Evolutionary conservation across 805 yeast genomes (phyloP).

Genomic region (Kodamaea laetipori): DNA sequence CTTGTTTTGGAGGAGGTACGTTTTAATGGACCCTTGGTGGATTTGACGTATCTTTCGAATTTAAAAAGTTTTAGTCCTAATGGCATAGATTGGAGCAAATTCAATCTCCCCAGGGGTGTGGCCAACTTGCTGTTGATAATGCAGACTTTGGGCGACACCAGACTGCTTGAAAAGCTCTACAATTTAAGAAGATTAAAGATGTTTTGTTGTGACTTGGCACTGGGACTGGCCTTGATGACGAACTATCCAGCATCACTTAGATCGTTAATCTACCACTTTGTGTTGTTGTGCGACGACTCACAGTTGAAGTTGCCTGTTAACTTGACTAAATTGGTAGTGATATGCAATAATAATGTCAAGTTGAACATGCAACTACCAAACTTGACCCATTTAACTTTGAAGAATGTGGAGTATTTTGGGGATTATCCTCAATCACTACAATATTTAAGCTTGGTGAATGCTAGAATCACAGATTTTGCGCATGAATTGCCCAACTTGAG

Average conservation of each 20-base stretch:
- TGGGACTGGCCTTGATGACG: not conserved
- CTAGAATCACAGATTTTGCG: not conserved
- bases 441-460: not conserved
- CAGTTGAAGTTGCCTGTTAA: slow-evolving; percentile 2
- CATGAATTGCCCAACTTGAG: slow-evolving; percentile 3
- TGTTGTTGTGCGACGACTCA: not conserved
- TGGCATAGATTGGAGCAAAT: slow-evolving; percentile 3
- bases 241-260: not conserved
- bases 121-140: not conserved
- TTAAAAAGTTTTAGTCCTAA: slow-evolving; percentile 1
- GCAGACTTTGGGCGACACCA: slow-evolving; percentile 4
- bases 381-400: not conserved
- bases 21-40: not conserved
- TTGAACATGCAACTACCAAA: not conserved
- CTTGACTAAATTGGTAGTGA: not conserved
- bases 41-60: not conserved
- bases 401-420: not conserved
- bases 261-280: slow-evolving; percentile 1
- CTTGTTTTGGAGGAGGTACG: slow-evolving; percentile 3
- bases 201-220: slow-evolving; percentile 4
- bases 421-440: not conserved
- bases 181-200: not conserved
- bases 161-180: not conserved
- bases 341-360: not conserved
- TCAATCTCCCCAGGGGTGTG: not conserved